A percentile compares a stretch with the other conserved stretches of the same genome.
Conservation (phyloP, 345 rosid species). For the Erucastrum elatum region DNA sequence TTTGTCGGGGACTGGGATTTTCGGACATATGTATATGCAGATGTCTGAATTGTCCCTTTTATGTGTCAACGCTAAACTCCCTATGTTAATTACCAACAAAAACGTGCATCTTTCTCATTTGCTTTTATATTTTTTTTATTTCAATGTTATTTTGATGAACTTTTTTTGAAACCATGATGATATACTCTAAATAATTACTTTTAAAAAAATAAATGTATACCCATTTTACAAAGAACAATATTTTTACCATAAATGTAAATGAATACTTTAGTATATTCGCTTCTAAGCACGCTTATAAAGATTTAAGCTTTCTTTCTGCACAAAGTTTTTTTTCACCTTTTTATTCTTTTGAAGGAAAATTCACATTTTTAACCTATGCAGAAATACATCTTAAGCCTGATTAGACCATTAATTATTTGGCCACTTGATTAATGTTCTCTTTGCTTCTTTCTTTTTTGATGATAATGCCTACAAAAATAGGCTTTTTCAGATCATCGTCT, state of each 20-base stretch:
- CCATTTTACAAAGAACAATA: slow-evolving; percentile 17
- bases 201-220: background rate
- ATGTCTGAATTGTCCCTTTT: slow-evolving; percentile 11
- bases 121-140: no score
- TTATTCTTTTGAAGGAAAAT: slow-evolving; percentile 12
- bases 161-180: no score
- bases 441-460: background rate
- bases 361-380: slow-evolving; percentile 23
- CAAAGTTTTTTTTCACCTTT: background rate
- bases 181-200: background rate
- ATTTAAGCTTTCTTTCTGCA: slow-evolving; percentile 1
- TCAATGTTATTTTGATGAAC: no score
- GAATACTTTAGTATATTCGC: background rate
- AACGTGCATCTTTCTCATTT: background rate
- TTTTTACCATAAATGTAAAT: background rate
- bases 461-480: slow-evolving; percentile 41
- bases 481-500: slow-evolving; percentile 92
- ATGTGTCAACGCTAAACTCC: slow-evolving; percentile 20
- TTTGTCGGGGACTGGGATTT: slow-evolving; percentile 13
- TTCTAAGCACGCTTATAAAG: slow-evolving; percentile 24
- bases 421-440: slow-evolving; percentile 26
- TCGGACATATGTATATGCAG: slow-evolving; percentile 23
- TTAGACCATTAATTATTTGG: slow-evolving; percentile 21
- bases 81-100: background rate
- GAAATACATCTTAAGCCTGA: slow-evolving; percentile 15